Evolutionary conservation across 768 basidiomycete genomes (phyloP).

Genomic region (Russula earlei): DNA sequence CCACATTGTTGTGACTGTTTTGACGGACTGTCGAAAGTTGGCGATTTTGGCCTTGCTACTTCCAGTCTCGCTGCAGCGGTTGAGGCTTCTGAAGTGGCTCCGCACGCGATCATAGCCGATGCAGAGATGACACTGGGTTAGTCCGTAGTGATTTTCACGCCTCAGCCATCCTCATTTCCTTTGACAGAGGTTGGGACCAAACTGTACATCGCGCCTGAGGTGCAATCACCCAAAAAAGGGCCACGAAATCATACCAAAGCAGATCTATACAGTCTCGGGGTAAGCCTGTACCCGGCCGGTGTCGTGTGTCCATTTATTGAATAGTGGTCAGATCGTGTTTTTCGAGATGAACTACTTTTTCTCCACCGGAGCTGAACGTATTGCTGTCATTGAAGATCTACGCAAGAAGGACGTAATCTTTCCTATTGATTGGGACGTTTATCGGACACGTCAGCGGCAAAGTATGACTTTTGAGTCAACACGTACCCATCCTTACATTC

Average conservation of each 20-base stretch:
- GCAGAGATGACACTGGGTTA: constrained; percentile 69
- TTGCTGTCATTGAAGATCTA: constrained; percentile 70
- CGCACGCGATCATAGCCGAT: constrained; percentile 36
- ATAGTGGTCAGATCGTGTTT: constrained; percentile 66
- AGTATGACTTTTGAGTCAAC: constrained; percentile 36
- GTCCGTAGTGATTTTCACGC: constrained; percentile 9
- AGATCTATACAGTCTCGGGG: constrained; percentile 91
- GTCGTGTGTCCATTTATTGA: neutral
- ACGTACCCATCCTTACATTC: neutral
- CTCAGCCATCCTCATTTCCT: neutral
- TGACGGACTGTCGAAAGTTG: constrained; percentile 40
- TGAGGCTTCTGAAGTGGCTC: constrained; percentile 59
- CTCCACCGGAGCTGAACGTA: constrained; percentile 74
- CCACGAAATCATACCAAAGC: constrained; percentile 81
- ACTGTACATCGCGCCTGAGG: constrained; percentile 90
- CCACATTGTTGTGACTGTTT: neutral
- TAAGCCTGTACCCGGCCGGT: constrained; percentile 30
- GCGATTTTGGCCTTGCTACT: constrained; percentile 89
- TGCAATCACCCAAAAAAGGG: constrained; percentile 47
- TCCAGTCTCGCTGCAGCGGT: constrained; percentile 71
- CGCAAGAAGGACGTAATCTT: constrained; percentile 67
- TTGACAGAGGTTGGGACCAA: constrained; percentile 75
- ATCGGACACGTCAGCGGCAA: constrained; percentile 52
- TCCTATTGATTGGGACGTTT: constrained; percentile 62
- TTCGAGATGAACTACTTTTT: constrained; percentile 94